These are phyloP conservation scores for Geotrichum europaeum DNA, from an alignment of 1,139 yeast species.

Conservation along the genomic window DNA sequence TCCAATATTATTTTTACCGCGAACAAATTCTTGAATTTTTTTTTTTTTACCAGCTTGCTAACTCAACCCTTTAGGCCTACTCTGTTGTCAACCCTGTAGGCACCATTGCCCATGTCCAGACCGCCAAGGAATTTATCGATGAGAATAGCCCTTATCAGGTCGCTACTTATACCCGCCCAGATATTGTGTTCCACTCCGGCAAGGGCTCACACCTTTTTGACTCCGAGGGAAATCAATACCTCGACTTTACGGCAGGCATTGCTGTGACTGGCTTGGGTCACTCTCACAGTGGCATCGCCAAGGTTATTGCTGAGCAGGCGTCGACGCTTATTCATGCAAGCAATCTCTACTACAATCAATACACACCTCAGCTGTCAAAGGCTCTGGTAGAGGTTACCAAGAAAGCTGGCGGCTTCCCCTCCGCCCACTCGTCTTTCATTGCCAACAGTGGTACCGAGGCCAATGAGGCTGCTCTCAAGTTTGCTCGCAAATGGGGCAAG, in stretches of 20 bases:
- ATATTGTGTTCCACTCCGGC: conserved; percentile 55
- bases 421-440: conserved; percentile 78
- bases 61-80: neutral
- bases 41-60: neutral
- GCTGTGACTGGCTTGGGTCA: conserved; percentile 97
- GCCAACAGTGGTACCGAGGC: conserved; percentile 97
- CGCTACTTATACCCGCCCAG: conserved; percentile 79
- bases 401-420: conserved; percentile 67
- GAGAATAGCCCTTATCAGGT: conserved; percentile 55
- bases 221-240: conserved; percentile 65
- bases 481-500: conserved; percentile 80
- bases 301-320: conserved; percentile 67
- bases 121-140: conserved; percentile 30
- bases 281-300: conserved; percentile 63
- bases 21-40: neutral
- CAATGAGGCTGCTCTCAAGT: conserved; percentile 93
- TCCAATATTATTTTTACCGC: neutral
- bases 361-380: conserved; percentile 74
- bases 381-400: conserved; percentile 64
- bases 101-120: neutral
- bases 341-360: conserved; percentile 76
- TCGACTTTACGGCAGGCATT: conserved; percentile 92
- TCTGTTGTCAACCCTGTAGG: neutral
- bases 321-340: conserved; percentile 72
- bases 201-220: conserved; percentile 73